A percentile compares a stretch with the other conserved stretches of the same genome.
Conservation (phyloP, 2,329 filamentous ascomycete species). For the Cordyceps javanica region DNA sequence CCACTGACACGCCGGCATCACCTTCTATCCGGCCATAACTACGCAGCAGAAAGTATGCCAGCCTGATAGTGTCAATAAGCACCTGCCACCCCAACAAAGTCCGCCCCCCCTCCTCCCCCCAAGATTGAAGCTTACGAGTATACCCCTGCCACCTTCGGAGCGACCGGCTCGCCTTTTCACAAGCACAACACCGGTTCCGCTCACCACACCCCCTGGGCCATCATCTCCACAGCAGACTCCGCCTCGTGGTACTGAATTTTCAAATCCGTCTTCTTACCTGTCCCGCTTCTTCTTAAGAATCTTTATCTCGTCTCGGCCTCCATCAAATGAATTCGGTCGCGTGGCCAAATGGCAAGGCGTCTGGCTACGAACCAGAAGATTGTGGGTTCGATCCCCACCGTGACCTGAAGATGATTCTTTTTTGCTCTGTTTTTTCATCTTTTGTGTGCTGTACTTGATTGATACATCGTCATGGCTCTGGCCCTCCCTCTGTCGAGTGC, state of each 20-base stretch:
- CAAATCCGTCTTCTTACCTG: neutral
- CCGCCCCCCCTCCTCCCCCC: too few relatives aligned
- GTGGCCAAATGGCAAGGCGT: constrained; percentile 14
- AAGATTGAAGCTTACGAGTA: too few relatives aligned
- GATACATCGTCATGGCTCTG: too few relatives aligned
- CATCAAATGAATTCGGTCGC: constrained; percentile 11
- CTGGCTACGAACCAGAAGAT: constrained; percentile 13
- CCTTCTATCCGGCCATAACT: too few relatives aligned
- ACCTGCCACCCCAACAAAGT: too few relatives aligned
- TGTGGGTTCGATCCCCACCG: constrained; percentile 14
- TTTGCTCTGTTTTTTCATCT: constrained; percentile 6
- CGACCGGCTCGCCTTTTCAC: too few relatives aligned
- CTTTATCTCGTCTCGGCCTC: neutral
- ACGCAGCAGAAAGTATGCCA: too few relatives aligned
- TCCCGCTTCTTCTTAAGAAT: neutral
- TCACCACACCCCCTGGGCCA: neutral
- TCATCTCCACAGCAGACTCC: neutral
- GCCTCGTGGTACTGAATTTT: neutral
- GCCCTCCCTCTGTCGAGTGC: too few relatives aligned
- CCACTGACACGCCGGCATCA: too few relatives aligned
- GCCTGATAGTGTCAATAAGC: too few relatives aligned
- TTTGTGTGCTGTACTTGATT: too few relatives aligned
- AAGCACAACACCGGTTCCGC: neutral
- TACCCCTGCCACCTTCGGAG: too few relatives aligned
- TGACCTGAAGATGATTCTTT: constrained; percentile 8